These are phyloP conservation scores for Leishmania lainsoni DNA, from an alignment of 208 protist species.

Conservation along the genomic window DNA sequence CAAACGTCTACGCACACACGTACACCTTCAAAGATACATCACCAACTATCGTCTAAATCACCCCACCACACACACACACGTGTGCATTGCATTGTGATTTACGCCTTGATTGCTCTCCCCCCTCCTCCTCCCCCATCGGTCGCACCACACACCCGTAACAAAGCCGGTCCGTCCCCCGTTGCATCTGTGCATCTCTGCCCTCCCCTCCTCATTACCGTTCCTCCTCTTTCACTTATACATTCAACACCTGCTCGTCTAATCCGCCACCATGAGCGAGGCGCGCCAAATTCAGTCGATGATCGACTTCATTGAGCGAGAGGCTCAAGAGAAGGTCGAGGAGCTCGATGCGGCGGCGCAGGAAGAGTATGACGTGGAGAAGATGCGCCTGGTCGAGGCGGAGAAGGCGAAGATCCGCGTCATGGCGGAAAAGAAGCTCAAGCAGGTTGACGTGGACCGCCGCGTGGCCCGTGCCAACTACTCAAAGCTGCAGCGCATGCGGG, in stretches of 20 bases:
- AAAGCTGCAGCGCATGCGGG: constrained; percentile 76
- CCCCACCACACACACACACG: background rate
- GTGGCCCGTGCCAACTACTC: constrained; percentile 87
- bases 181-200: background rate
- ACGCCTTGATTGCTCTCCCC: background rate
- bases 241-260: constrained; percentile 2
- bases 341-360: constrained; percentile 88
- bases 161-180: background rate
- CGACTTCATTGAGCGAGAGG: constrained; percentile 94
- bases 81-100: background rate
- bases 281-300: constrained; percentile 94
- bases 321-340: constrained; percentile 91
- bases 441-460: constrained; percentile 84
- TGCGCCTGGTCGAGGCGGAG: constrained; percentile 85
- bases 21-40: background rate
- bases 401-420: constrained; percentile 83
- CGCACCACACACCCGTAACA: background rate
- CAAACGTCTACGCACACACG: background rate
- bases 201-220: background rate
- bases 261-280: constrained; percentile 77
- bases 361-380: constrained; percentile 92
- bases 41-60: background rate
- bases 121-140: background rate
- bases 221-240: background rate
- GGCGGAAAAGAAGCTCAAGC: constrained; percentile 80